Evolutionary conservation across 345 rosid genomes (phyloP).

Genomic region (Brassica napus): Da-Ae NC_063446.1:1580501-1581000

Average conservation of each 20-base stretch:
- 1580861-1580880: slow-evolving; percentile 37
- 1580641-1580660: slow-evolving; percentile 40
- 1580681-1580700: slow-evolving; percentile 87
- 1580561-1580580: slow-evolving; percentile 7
- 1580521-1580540: slow-evolving; percentile 6
- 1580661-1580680: slow-evolving; percentile 94
- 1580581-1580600: too few species aligned
- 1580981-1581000: slow-evolving; percentile 49
- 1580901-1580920: slow-evolving; percentile 42
- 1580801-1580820: slow-evolving; percentile 45
- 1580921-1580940: slow-evolving; percentile 64
- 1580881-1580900: slow-evolving; percentile 36
- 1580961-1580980: slow-evolving; percentile 60
- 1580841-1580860: slow-evolving; percentile 28
- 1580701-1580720: slow-evolving; percentile 93
- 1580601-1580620: too few species aligned
- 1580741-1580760: slow-evolving; percentile 73
- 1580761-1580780: slow-evolving; percentile 76
- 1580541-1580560: background rate
- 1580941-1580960: slow-evolving; percentile 97
- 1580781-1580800: slow-evolving; percentile 75
- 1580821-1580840: background rate
- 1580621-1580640: background rate
- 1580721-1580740: slow-evolving; percentile 90
- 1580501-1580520: background rate